phyloP scores from a whole-genome alignment of 768 basidiomycete species.

The Suillus decipiens region DNA sequence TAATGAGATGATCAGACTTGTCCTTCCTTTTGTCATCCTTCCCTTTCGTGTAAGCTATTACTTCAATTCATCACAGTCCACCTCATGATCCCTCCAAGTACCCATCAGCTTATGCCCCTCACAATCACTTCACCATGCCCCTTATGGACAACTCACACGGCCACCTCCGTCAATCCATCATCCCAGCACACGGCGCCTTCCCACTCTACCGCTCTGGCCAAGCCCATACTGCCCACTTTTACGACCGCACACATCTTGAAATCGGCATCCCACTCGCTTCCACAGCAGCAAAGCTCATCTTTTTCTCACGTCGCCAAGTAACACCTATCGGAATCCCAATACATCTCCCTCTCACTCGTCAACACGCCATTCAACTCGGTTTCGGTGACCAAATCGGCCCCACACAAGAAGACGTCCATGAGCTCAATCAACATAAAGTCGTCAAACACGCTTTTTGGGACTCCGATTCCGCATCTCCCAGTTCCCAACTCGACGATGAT shows the following conservation, averaged over 20 bases:
- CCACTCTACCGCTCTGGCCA: conserved; percentile 44
- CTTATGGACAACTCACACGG: conserved; percentile 29
- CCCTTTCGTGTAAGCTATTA: conserved; percentile 45
- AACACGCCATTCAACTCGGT: conserved; percentile 28
- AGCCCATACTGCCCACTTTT: conserved; percentile 32
- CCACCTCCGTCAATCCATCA: conserved; percentile 25
- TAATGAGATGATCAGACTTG: conserved; percentile 29
- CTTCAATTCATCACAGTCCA: not conserved
- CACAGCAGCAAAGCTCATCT: conserved; percentile 62
- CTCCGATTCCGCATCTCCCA: conserved; percentile 34
- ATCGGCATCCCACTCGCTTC: conserved; percentile 47
- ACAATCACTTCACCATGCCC: conserved; percentile 60
- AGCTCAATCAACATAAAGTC: conserved; percentile 49
- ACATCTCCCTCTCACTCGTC: conserved; percentile 34
- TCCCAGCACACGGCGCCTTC: conserved; percentile 46
- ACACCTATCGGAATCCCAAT: conserved; percentile 45
- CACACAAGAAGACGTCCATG: conserved; percentile 60
- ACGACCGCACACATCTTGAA: conserved; percentile 31
- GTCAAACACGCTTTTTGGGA: conserved; percentile 33
- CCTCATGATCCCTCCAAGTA: conserved; percentile 41
- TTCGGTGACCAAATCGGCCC: conserved; percentile 35
- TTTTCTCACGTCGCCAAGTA: conserved; percentile 58
- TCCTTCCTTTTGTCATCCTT: conserved; percentile 50
- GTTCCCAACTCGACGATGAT: conserved; percentile 53
- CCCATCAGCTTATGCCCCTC: conserved; percentile 58